Evolutionary conservation across 2,329 filamentous ascomycete genomes (phyloP), one percentile per base, ranked within the genome.

Genomic region (Botrytis deweyae): DNA sequence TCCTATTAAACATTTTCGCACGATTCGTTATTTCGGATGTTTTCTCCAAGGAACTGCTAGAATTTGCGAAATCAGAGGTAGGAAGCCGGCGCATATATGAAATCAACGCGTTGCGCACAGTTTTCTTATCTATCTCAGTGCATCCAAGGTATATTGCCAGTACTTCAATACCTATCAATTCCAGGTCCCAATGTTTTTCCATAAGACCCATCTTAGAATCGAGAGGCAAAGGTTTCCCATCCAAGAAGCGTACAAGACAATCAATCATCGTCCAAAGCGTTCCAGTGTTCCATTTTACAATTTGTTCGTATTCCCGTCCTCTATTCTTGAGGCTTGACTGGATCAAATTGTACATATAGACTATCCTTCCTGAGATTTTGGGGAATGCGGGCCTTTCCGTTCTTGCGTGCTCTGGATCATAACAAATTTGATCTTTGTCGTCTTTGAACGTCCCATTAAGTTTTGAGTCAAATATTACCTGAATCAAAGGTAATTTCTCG

Each of bases 251-350:
- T 36, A 67, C 33, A 7, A 67, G 65, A 36, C 65, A 55, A 10
- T 67, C 46, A 46, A 40, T 29, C 46, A 67, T 40, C 8, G 44
- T 67, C 65, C 46, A 67, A n/a, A 67, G 65, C 7, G 65, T 67
- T 29, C 9, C 25, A 25, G 22, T 10, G 38, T 67, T 67, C 64
- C 46, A 55, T 55, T 40, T 55, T 4, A 36, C 33, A 67, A 67
- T 55, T 20, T n/a, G 10, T 5, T 55, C 33, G 33, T 67, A 55
- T 22, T 36, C 65, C 3, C 8, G 12, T 16, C 65, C 44, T 18
- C 14, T 9, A 12, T 67, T 16, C 3, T 52, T 10, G 4, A 55
- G 18, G 33, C n/a, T 40, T 1, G 46, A 67, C 36, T 67, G 22
- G 33, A 67, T n/a, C 3, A 67, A 40, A n/a, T 55, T 5, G 25